phyloP scores from a whole-genome alignment of 768 basidiomycete genomes.

The Rhizopogon vinicolor region DNA sequence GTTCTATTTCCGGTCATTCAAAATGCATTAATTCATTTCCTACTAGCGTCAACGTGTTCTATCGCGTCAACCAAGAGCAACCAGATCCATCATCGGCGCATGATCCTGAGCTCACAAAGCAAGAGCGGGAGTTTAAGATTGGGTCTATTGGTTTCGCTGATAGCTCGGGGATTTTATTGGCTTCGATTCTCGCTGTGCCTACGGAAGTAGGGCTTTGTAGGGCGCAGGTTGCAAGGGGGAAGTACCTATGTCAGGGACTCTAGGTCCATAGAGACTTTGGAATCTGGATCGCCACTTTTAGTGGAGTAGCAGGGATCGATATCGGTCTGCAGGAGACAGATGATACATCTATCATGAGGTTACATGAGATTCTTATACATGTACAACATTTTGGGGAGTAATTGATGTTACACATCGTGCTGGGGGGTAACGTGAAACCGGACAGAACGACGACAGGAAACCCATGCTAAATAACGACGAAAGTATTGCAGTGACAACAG shows the following conservation, averaged over 20 bases:
- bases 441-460: neutral
- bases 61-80: conserved; percentile 73
- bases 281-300: too few species aligned
- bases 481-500: conserved; percentile 5
- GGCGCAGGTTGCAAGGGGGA: conserved; percentile 66
- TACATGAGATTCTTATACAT: neutral
- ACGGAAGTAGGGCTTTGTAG: conserved; percentile 71
- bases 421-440: neutral
- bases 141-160: conserved; percentile 87
- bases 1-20: conserved; percentile 21
- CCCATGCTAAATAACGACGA: neutral
- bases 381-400: neutral
- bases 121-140: conserved; percentile 87
- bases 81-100: conserved; percentile 41
- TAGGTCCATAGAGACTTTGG: conserved; percentile 22
- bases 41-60: conserved; percentile 82
- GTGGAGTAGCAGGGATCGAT: neutral
- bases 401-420: neutral
- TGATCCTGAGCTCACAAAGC: conserved; percentile 56
- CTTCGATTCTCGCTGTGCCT: conserved; percentile 35
- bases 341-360: neutral
- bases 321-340: neutral
- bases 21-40: conserved; percentile 7
- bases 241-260: conserved; percentile 62
- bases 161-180: conserved; percentile 60